Conservation (phyloP, 352 stramenopile genomes). For the Phytophthora hibernalis region DNA sequence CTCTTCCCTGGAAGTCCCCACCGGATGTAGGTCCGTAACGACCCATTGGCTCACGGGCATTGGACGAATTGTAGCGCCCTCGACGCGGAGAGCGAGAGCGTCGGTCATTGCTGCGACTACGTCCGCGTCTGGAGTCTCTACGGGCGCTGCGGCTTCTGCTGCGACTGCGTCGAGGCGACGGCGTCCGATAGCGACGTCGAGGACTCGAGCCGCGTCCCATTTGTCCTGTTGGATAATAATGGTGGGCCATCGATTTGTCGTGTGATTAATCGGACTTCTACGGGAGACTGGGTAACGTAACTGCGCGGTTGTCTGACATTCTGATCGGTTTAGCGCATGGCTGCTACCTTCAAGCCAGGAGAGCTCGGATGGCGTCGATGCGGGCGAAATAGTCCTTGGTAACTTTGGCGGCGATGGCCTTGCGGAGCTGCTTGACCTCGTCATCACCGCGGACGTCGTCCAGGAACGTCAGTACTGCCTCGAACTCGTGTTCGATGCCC, state of each 20-base stretch:
- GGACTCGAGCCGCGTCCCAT: conserved; percentile 43
- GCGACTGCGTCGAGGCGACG: conserved; percentile 34
- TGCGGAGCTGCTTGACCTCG: conserved; percentile 72
- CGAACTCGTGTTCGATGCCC: conserved; percentile 80
- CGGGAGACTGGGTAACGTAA: not conserved
- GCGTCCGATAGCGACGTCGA: conserved; percentile 29
- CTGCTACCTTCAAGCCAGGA: conserved; percentile 25
- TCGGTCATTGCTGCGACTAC: conserved; percentile 32
- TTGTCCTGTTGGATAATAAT: too few species aligned
- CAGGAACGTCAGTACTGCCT: conserved; percentile 79
- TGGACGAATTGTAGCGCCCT: conserved; percentile 33
- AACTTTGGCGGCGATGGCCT: conserved; percentile 71
- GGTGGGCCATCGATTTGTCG: too few species aligned
- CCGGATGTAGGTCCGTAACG: conserved; percentile 34
- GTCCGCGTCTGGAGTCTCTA: conserved; percentile 24
- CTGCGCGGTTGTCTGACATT: too few species aligned
- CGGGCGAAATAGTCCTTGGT: conserved; percentile 70
- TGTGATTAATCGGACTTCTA: not conserved
- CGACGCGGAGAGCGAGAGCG: conserved; percentile 35
- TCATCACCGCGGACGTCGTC: conserved; percentile 76
- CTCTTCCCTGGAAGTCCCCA: conserved; percentile 26
- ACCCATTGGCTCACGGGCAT: conserved; percentile 36
- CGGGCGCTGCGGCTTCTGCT: conserved; percentile 39
- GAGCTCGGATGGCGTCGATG: conserved; percentile 64
- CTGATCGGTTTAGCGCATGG: conserved; percentile 10